These are phyloP conservation scores for Martiniozyma asiatica DNA, from an alignment of 1,139 yeast species.

Conservation along the genomic window DNA sequence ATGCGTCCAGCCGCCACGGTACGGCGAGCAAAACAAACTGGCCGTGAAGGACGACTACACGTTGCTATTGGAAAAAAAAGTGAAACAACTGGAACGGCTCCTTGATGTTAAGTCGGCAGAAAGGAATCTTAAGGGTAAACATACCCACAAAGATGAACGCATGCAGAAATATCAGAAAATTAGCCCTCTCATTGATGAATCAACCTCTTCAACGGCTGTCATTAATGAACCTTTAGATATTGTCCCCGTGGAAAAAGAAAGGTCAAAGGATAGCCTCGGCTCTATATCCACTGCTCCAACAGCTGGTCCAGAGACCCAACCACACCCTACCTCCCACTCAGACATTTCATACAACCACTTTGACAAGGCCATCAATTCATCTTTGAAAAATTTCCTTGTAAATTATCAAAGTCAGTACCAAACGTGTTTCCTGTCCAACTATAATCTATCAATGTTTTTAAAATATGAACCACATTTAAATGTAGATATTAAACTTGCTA, in stretches of 20 bases:
- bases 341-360: constrained; percentile 1
- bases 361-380: constrained; percentile 5
- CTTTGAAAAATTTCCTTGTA: constrained; percentile 1
- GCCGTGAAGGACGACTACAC: constrained; percentile 41
- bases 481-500: constrained; percentile 31
- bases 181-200: constrained; percentile 22
- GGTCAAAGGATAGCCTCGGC: no score
- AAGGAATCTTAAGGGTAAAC: neutral
- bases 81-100: constrained; percentile 34
- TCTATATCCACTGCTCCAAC: no score
- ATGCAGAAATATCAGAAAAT: constrained; percentile 30
- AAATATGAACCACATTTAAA: constrained; percentile 34
- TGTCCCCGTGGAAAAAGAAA: no score
- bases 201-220: neutral
- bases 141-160: constrained; percentile 11
- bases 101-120: constrained; percentile 12
- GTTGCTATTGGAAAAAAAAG: constrained; percentile 36
- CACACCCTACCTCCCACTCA: no score
- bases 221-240: no score
- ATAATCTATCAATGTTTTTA: constrained; percentile 30
- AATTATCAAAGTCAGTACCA: constrained; percentile 7
- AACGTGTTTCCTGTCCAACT: constrained; percentile 26
- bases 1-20: constrained; percentile 49
- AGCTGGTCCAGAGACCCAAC: no score
- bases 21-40: constrained; percentile 25